Evolutionary conservation across 1,284 basidiomycete genomes (phyloP).

Genomic region (Austroboletus olivaceoglutinosus): DNA sequence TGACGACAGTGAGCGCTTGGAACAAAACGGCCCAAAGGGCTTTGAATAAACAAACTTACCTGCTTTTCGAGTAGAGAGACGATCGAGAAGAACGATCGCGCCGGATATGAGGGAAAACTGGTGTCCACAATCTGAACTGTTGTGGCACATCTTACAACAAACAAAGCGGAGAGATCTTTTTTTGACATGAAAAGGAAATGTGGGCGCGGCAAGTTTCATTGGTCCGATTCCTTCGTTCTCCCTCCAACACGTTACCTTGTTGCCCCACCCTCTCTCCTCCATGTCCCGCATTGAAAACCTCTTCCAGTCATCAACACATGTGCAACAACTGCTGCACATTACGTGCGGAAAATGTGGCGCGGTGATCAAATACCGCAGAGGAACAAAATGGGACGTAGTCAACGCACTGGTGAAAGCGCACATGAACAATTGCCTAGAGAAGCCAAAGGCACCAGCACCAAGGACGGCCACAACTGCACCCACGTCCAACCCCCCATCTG

Average conservation of each 20-base stretch:
- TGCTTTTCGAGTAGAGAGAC: conserved; percentile 20
- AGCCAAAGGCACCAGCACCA: conserved; percentile 13
- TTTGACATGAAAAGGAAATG: conserved; percentile 27
- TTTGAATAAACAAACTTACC: conserved; percentile 22
- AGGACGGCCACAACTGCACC: conserved; percentile 10
- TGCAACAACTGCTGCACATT: conserved; percentile 10
- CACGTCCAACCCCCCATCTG: conserved; percentile 11
- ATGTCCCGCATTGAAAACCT: conserved; percentile 22
- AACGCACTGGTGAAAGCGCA: conserved; percentile 29
- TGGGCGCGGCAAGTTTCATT: conserved; percentile 2
- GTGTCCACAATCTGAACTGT: conserved; percentile 9
- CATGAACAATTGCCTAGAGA: conserved; percentile 27
- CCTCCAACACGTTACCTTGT: conserved; percentile 13
- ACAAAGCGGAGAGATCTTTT: conserved; percentile 26
- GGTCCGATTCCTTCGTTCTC: conserved; percentile 2
- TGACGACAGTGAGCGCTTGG: conserved; percentile 12
- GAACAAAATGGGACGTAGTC: conserved; percentile 27
- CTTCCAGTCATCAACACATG: conserved; percentile 5
- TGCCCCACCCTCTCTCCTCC: conserved; percentile 2
- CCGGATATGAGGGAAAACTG: conserved; percentile 23
- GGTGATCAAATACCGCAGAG: conserved; percentile 27
- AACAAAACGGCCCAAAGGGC: conserved; percentile 27
- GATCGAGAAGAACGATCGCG: conserved; percentile 19
- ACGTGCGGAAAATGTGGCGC: conserved; percentile 28
- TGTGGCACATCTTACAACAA: conserved; percentile 34